Evolutionary conservation across 768 basidiomycete genomes (phyloP), one percentile per base, ranked within the genome.

Genomic region (Termitomyces sp.): DNA sequence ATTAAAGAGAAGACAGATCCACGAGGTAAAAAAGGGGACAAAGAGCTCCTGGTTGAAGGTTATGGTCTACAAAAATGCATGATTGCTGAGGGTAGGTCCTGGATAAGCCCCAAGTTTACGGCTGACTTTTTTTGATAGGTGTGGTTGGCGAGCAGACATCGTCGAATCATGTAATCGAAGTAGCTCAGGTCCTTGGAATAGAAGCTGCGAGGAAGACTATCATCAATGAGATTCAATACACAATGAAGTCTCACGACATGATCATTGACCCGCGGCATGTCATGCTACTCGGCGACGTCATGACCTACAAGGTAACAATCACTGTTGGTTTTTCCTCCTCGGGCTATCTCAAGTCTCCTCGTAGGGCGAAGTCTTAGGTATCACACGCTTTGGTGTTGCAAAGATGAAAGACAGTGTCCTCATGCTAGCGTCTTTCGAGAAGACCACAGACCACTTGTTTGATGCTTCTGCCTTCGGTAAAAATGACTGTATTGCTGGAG

Each of bases 391-490:
- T 72, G 97, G 97, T 68, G 96, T 99, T 25, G 92, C 95, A 8
- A 98, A 98, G 77, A 98, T 98, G 94, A 98, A 98, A 72, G 97
- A 99, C 72, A 94, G 92, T 66, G 95, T 98, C 0, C 83, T 99
- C 65, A 99, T 98, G 97, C 78, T 98, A 65, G 97, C 97, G 10
- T 97, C 94, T 25, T 99, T 99, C 72, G 97, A 99, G 74, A 98
- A 98, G 77, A 98, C 97, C 16, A 99, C 97, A 14, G 97, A 99
- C 76, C 97, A 99, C 71, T 75, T 99, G 58, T 99, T 99, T 73
- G 95, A 99, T 67, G 97, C 97, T 2, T 89, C 97, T 10, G 92
- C 97, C 2, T 95, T 89, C 70, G 93, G 95, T 11, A 98, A 98
- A 73, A 93, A 86, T 49, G 97, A 99, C 67, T 84, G 82, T 56